Evolutionary conservation across 805 yeast genomes (phyloP), one percentile per base, ranked within the genome.

Genomic region (Wickerhamiella sergipiensis): DNA sequence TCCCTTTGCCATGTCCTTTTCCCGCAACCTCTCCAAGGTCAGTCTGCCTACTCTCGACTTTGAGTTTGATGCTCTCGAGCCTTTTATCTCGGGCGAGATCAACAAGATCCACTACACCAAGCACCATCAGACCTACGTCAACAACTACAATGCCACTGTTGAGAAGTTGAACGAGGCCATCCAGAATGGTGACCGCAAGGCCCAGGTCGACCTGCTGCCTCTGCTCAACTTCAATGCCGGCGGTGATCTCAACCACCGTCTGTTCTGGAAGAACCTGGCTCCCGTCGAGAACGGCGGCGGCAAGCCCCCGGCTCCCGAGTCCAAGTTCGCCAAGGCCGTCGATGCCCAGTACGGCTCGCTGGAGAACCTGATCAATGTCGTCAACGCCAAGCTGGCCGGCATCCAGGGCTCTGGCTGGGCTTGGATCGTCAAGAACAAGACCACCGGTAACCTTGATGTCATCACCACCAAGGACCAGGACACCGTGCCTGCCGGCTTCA

Each of bases 371-470:
- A 79, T 80, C 53, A 60, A 69, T 42, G 62, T 76, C 53, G 78
- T 89, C 58, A 87, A 86, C 68, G 60, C 76, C 49, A 77, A 79
- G 64, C 71, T 87, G 61, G 94, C 95, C 38, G 92, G 92, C 52
- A 76, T 87, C 61, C 95, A 87, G 71, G 96, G 96, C 65, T 83
- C 95, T 6, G 96, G 96, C 45, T 87, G 96, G 96, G 92, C 92
- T 31, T 87, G 89, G 74, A 73, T 87, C 57, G 94, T 80, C 60
- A 84, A 83, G 77, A 83, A 86, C 75, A 74, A 77, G 64, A 81
- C 76, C 55, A 64, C 62, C 59, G 85, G 84, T 59, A 78, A 81
- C 47, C 66, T 87, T 59, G 94, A 85, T 57, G 83, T 87, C 51
- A 82, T 85, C 51, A 84, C 85, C 67, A 83, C 85, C 59, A 73